Percentiles rank a stretch among this genome's conserved stretches.
These are phyloP conservation scores for Nannizzia gypsea DNA, from an alignment of 2,329 filamentous ascomycete species.

Conservation along the genomic window DNA sequence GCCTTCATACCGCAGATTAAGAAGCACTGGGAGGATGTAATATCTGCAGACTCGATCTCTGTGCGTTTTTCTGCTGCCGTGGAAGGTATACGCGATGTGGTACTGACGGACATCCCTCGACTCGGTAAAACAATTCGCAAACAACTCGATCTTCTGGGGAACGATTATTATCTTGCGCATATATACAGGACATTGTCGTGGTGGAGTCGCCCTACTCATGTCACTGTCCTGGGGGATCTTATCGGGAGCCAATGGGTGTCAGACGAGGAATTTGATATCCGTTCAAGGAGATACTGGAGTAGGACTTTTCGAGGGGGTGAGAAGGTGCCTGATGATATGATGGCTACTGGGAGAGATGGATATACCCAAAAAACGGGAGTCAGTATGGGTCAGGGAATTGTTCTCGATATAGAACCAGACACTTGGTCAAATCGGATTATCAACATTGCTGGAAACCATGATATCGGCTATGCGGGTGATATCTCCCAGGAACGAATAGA, in stretches of 20 bases:
- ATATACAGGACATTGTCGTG: conserved; percentile 74
- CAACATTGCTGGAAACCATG: conserved; percentile 89
- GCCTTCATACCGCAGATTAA: conserved; percentile 32
- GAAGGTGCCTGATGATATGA: conserved; percentile 44
- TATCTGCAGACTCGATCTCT: conserved; percentile 8
- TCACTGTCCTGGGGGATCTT: conserved; percentile 79
- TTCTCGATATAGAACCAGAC: conserved; percentile 29
- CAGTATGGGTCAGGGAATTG: conserved; percentile 11
- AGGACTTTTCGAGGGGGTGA: conserved; percentile 60
- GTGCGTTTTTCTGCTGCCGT: conserved; percentile 13
- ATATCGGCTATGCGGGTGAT: conserved; percentile 92
- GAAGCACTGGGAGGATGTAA: conserved; percentile 25
- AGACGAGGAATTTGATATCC: conserved; percentile 66
- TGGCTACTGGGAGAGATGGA: conserved; percentile 20
- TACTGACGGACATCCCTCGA: conserved; percentile 56
- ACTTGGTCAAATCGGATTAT: conserved; percentile 68
- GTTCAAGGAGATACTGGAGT: conserved; percentile 67
- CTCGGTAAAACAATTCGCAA: conserved; percentile 60
- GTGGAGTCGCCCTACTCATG: conserved; percentile 77
- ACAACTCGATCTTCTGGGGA: conserved; percentile 75
- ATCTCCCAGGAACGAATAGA: conserved; percentile 61
- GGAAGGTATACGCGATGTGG: conserved; percentile 28
- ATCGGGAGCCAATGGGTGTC: conserved; percentile 92
- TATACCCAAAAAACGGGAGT: conserved; percentile 31
- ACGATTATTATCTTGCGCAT: conserved; percentile 89